Base-by-base conservation (phyloP, 345 rosid species). In the Orychophragmus violaceus region DNA sequence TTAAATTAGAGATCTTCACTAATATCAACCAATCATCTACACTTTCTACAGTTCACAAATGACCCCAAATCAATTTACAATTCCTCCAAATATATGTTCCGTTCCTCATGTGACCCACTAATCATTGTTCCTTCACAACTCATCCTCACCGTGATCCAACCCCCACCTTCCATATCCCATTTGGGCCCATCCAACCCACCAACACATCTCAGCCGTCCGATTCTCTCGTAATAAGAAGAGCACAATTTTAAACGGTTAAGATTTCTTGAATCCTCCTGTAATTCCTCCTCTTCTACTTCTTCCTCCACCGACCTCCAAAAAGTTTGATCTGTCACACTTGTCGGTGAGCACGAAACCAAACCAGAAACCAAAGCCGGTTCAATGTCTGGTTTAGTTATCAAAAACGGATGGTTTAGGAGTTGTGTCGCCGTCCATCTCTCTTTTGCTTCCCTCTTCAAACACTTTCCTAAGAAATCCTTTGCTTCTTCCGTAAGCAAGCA, bases 321-420 rank as follows among this genome's bases (percentile, higher is more conserved):
- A 9, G 69, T 77, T 63, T 79, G 83, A 66, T 90, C 95, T 13
- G 81, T 85, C 66, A 86, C 76, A 59, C 92, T 88, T 24, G 95
- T 90, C 16, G 97, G 97, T 49, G 97, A 90, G 67, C 32, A 66
- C 8, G 84, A 82, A 58, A 33, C 59, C 6, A 76, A 70, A 53
- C 77, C 78, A 41, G 78, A 66, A 71, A 61, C 77, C 59, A 68
- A 64, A 35, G 24, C 54, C 45, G 70, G 48, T 61, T 74, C 69
- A 41, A 3, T 61, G 13, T 67, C 76, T 45, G 63, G 69, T 48
- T 75, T 68, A 23, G 66, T 56, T 14, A 8, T 16, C 57, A 90
- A 18, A 69, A 86, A 82, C 37, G 83, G 78, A 63, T 86, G 91
- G 74, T 42, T 59, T 57, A 82, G 77, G 3, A 86, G 85, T 64